Base-by-base conservation (phyloP, 2,329 filamentous ascomycete genomes). In the Penicillium rolfsii region DNA sequence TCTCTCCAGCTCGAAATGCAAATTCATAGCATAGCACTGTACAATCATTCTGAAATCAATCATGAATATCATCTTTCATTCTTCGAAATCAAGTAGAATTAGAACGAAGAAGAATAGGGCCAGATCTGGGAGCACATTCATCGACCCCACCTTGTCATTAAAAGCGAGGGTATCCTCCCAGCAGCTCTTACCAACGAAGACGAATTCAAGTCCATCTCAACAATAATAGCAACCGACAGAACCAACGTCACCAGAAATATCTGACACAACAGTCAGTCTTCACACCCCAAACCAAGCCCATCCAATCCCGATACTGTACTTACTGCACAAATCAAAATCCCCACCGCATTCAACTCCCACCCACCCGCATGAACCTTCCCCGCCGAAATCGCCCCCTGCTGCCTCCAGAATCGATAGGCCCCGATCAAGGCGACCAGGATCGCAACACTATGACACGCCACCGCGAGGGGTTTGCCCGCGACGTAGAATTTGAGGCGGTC, bases 331-430 rank as follows among this genome's bases (percentile, higher is more conserved):
- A 81, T 72, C 24, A 81, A 71, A 2, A 73, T 61, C 60, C 82
- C 83, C 11, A 87, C 79, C 0, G 75, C 65, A 56, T 80, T 76
- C 8, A 88, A 69, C 69, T 89, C 86, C 82, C 84, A 87, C 0
- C 86, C 86, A 3, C 86, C 85, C 1, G 81, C 80, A 69, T 83
- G 74, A 1, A 85, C 79, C 69, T 83, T 87, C 0, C 86, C 87
- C 60, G 81, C 72, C 5, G 84, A 74, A 62, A 89, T 82, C 1
- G 84, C 84, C 69, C 79, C 79, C 72, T 89, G 87, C 65, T 87
- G 82, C 59, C 82, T 81, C 82, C 83, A 89, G 66, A 86, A 88
- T 26, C 87, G 79, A 63, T 81, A 79, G 1, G 82, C 80, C 1
- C 87, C 87, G 16, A 89, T 66, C 0, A 83, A 35, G 0, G 83